Evolutionary conservation across 2,329 filamentous ascomycete genomes (phyloP).

Genomic region (Diaporthe nobilis): DNA sequence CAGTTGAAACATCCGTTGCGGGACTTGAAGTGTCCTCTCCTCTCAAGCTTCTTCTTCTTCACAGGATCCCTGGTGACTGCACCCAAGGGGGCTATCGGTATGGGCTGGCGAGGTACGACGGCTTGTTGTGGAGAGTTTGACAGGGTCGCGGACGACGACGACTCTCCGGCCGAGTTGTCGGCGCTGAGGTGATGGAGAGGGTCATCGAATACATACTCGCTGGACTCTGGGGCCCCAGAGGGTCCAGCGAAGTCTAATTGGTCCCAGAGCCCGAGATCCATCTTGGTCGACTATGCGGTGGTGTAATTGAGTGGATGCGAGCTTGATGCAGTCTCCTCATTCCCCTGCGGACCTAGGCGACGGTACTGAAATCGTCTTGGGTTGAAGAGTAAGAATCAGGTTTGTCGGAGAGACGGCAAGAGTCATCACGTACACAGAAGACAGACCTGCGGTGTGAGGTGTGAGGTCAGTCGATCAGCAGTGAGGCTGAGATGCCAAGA

Average conservation of each 20-base stretch:
- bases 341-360: background rate
- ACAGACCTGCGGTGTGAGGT: background rate
- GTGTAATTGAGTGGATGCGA: background rate
- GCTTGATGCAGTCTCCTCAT: background rate
- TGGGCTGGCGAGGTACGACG: background rate
- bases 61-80: background rate
- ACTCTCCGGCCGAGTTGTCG: background rate
- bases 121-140: slow-evolving; percentile 4
- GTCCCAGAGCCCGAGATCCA: background rate
- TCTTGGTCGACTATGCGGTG: background rate
- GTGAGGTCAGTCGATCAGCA: slow-evolving; percentile 6
- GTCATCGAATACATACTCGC: background rate
- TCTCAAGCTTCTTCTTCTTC: slow-evolving; percentile 60
- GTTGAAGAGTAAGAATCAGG: background rate
- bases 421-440: background rate
- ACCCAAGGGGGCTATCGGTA: background rate
- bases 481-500: slow-evolving; percentile 26
- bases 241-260: background rate
- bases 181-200: background rate
- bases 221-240: background rate
- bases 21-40: slow-evolving; percentile 76
- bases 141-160: background rate
- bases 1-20: slow-evolving; percentile 77
- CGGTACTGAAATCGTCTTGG: too few species aligned
- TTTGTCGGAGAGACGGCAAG: background rate